Conservation (phyloP, 2,329 filamentous ascomycete genomes). For the Colletotrichum musicola region DNA sequence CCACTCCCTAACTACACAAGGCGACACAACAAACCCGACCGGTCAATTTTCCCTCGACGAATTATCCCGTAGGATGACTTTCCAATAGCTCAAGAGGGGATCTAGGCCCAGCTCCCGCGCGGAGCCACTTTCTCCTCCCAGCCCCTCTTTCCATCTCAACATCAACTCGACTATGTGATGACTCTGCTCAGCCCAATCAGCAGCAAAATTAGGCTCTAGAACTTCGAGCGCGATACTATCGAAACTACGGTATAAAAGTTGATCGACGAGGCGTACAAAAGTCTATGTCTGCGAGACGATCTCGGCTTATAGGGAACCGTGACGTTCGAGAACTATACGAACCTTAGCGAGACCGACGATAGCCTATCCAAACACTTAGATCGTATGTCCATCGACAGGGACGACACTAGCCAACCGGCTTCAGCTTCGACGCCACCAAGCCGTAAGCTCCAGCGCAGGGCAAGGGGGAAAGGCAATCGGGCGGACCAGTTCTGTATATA, state of each 20-base stretch:
- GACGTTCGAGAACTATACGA: constrained; percentile 53
- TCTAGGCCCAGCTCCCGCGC: constrained; percentile 46
- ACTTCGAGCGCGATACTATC: constrained; percentile 50
- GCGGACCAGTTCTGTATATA: neutral
- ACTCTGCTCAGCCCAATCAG: constrained; percentile 48
- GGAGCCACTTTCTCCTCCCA: constrained; percentile 42
- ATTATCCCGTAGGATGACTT: constrained; percentile 54
- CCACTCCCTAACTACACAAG: constrained; percentile 48
- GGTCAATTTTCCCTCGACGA: constrained; percentile 49
- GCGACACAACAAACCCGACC: constrained; percentile 48
- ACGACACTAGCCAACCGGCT: constrained; percentile 22
- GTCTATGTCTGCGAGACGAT: constrained; percentile 44
- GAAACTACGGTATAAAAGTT: constrained; percentile 52
- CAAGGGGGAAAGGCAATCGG: constrained; percentile 44
- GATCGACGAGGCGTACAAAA: constrained; percentile 44
- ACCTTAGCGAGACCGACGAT: constrained; percentile 45
- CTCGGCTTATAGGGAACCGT: constrained; percentile 50
- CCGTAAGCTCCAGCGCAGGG: constrained; percentile 40
- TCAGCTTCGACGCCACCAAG: constrained; percentile 26
- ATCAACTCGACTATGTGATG: constrained; percentile 50
- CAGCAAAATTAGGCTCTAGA: constrained; percentile 50
- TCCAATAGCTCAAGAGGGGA: constrained; percentile 45
- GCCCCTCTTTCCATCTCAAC: constrained; percentile 46
- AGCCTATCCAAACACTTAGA: constrained; percentile 44
- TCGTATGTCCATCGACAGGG: constrained; percentile 40